A percentile compares a stretch with the other conserved stretches of the same genome.
phyloP scores from a whole-genome alignment of 139 green algal genomes.

The Choricystis sp. region DNA sequence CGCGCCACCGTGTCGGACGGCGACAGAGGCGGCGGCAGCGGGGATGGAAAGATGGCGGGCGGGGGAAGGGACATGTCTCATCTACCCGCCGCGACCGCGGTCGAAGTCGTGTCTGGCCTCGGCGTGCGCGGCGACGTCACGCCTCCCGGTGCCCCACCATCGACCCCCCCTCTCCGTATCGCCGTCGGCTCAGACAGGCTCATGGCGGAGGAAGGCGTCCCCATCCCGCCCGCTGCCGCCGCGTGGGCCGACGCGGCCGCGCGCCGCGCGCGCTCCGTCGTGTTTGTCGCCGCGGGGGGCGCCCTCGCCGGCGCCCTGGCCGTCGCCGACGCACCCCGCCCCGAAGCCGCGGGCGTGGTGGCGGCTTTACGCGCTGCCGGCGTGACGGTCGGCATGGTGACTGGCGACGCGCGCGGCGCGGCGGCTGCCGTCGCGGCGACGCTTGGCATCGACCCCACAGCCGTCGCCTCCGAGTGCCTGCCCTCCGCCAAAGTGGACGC shows the following conservation, averaged over 20 bases:
- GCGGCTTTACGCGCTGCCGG: conserved; percentile 28
- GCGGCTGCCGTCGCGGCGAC: conserved; percentile 48
- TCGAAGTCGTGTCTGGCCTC: not conserved
- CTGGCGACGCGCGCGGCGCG: conserved; percentile 76
- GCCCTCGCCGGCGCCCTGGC: conserved; percentile 38
- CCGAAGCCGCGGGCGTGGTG: conserved; percentile 74
- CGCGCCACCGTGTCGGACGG: not conserved
- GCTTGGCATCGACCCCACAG: conserved; percentile 42
- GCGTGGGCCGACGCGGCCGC: conserved; percentile 11
- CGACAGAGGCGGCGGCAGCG: not conserved
- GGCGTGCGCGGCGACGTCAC: not conserved
- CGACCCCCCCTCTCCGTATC: conserved; percentile 6
- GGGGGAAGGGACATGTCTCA: not conserved
- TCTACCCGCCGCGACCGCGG: not conserved
- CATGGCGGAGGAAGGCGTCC: conserved; percentile 44
- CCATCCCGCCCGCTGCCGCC: conserved; percentile 6
- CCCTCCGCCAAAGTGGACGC: conserved; percentile 45
- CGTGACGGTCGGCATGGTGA: conserved; percentile 51
- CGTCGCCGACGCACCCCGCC: conserved; percentile 73
- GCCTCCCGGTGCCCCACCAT: not conserved
- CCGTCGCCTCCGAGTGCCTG: conserved; percentile 25
- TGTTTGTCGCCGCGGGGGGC: conserved; percentile 46
- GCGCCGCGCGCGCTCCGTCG: conserved; percentile 35
- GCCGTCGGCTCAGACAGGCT: conserved; percentile 52
- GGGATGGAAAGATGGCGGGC: no score